Evolutionary conservation across 2,329 filamentous ascomycete species (phyloP), one percentile per base, ranked within the genome.

Genomic region (Cordyceps javanica): DNA sequence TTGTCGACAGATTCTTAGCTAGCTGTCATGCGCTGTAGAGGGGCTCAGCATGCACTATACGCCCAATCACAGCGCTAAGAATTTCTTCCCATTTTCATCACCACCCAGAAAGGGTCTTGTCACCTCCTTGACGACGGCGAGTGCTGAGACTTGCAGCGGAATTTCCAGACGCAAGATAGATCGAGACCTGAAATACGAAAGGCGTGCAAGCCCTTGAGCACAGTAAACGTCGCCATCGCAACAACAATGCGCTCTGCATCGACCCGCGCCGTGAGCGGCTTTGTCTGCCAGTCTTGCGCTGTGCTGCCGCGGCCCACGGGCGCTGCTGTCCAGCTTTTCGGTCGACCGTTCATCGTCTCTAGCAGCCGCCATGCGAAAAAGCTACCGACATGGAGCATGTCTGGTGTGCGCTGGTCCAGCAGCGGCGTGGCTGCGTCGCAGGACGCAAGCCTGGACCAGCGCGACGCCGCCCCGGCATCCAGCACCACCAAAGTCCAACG

Each of bases 231-330:
- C 21, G 25, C 36, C 28, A 6, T 5, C 16, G 36, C 45, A 3
- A 39, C 45, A 3, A 44, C 60, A n/a, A 78, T 79, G 75, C 74
- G 73, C 49, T 69, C 69, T 65, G 66, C 70, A 57, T 64, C 58
- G 34, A 63, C 68, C 14, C 66, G 67, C 23, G 65, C 66, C 53
- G 62, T 72, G 32, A 64, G 71, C 62, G 64, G 71, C 62, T 70
- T 74, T 57, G 62, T 78, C 55, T 80, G 78, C 68, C 74, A 75
- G 54, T 68, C 73, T 51, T 80, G 77, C 65, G 65, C 76, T 54
- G 69, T 70, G 60, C 62, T 73, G 26, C 66, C 55, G n/a, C 46
- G 39, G 21, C 44, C 46, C 11, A 45, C 46, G 19, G 39, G 62
- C 46, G 56, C 65, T 44, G 26, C 62, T 51, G 65, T 58, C 52